These are phyloP conservation scores for Ceratocystis lukuohia DNA, from an alignment of 2,329 filamentous ascomycete genomes.

Conservation along the genomic window DNA sequence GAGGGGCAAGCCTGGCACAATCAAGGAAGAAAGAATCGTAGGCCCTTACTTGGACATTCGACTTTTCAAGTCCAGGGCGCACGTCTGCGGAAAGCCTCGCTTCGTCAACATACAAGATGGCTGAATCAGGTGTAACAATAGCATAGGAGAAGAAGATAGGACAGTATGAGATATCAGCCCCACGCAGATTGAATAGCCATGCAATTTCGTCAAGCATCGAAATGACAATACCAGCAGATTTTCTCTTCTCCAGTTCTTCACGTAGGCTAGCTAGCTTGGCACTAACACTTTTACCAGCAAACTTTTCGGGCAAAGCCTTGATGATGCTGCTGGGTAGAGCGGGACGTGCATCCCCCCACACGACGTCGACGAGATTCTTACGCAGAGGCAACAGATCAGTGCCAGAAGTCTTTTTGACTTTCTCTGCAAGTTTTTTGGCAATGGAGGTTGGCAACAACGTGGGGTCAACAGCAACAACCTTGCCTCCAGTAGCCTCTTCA, in stretches of 20 bases:
- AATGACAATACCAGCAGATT: slow-evolving; percentile 72
- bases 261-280: slow-evolving; percentile 75
- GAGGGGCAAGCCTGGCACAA: slow-evolving; percentile 47
- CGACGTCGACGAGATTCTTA: slow-evolving; percentile 74
- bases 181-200: slow-evolving; percentile 96
- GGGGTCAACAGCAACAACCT: slow-evolving; percentile 81
- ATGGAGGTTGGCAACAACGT: slow-evolving; percentile 59
- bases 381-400: slow-evolving; percentile 59
- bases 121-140: slow-evolving; percentile 61
- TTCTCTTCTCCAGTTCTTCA: slow-evolving; percentile 86
- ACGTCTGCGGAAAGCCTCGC: slow-evolving; percentile 60
- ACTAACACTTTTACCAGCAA: slow-evolving; percentile 67
- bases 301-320: slow-evolving; percentile 55
- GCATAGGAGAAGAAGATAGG: slow-evolving; percentile 98
- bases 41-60: slow-evolving; percentile 60
- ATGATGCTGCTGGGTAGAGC: slow-evolving; percentile 62
- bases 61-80: slow-evolving; percentile 53
- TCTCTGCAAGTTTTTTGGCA: slow-evolving; percentile 61
- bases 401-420: slow-evolving; percentile 76
- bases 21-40: slow-evolving; percentile 74
- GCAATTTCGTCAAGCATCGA: slow-evolving; percentile 95
- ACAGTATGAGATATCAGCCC: slow-evolving; percentile 92
- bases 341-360: slow-evolving; percentile 72
- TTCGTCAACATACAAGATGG: slow-evolving; percentile 72
- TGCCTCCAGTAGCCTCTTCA: slow-evolving; percentile 73